Base-by-base conservation (phyloP, 441 rosid species). In the Corymbia citriodora region DNA sequence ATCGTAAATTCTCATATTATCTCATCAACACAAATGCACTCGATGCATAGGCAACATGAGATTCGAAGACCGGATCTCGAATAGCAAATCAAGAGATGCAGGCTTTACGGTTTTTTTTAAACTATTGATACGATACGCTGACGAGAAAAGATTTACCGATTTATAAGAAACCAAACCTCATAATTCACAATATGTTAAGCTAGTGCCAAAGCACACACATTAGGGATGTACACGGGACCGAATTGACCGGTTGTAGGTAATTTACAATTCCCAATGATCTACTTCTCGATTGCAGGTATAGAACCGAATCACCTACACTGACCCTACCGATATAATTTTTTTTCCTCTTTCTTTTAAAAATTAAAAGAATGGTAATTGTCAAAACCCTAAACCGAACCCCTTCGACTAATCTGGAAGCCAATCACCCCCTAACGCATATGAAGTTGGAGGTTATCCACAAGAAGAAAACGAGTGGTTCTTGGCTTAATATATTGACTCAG, bases 321-420 rank as follows among this genome's bases (percentile, higher is more conserved):
- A 6, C 7, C 14, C 1, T 1, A 13, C 14, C 16, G 9, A 63
- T 6, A 29, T 29, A 12, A 1, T 29, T 61, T 29, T 1, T 61
- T 59, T 11, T 12, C 4, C 8, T 13, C 13, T 2, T 6, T 29
- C n/a, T 59, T 25, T 25, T 29, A 0, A 11, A 27, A 17, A 63
- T 29, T 29, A 6, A 63, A 13, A 17, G 9, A 63, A 63, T 29
- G 33, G 70, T 27, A 63, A 63, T 63, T 63, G 70, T 29, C 70
- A 13, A 63, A 27, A 16, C 4, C 13, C 70, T 63, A 63, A 4
- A 13, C 16, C 16, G 3, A 1, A 29, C 63, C 10, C 29, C 2
- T 63, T 12, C 8, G 9, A 12, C 33, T 9, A 63, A 13, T 63
- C 18, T 4, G 1, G 15, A 2, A 12, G 33, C 70, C 70, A 0